Conservation (phyloP, 176 grass and related monocot genomes). For the Avena sativa region DNA sequence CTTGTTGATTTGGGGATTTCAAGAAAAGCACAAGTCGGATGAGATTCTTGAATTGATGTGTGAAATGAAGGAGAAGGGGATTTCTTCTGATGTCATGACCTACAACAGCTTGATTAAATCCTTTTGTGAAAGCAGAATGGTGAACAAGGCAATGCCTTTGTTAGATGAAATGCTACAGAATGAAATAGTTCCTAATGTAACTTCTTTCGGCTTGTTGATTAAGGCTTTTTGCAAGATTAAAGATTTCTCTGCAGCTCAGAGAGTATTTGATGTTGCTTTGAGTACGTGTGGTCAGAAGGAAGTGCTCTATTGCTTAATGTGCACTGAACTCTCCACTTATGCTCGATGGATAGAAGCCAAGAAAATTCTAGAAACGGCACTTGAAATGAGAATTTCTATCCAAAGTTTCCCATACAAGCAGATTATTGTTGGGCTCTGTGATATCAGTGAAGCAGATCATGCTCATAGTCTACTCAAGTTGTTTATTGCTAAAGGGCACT, state of each 20-base stretch:
- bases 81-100: constrained; percentile 68
- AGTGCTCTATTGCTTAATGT: constrained; percentile 83
- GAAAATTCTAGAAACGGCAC: constrained; percentile 64
- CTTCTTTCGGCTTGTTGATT: constrained; percentile 85
- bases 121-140: constrained; percentile 68
- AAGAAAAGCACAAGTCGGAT: constrained; percentile 64
- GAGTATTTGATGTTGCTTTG: constrained; percentile 76
- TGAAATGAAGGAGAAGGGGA: constrained; percentile 82
- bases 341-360: constrained; percentile 69
- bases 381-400: constrained; percentile 75
- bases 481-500: constrained; percentile 64
- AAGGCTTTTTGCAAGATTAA: constrained; percentile 67
- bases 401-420: constrained; percentile 79
- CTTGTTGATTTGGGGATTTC: constrained; percentile 84
- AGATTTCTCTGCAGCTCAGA: constrained; percentile 74
- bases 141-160: constrained; percentile 67
- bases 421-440: constrained; percentile 75
- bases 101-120: constrained; percentile 88
- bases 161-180: constrained; percentile 94
- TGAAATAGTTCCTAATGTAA: constrained; percentile 74
- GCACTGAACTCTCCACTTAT: constrained; percentile 61
- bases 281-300: constrained; percentile 81
- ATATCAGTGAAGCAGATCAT: constrained; percentile 62
- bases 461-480: constrained; percentile 63
- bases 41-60: constrained; percentile 84